phyloP scores from a whole-genome alignment of 1,284 basidiomycete species.

The Phylloboletellus chloephorus region DNA sequence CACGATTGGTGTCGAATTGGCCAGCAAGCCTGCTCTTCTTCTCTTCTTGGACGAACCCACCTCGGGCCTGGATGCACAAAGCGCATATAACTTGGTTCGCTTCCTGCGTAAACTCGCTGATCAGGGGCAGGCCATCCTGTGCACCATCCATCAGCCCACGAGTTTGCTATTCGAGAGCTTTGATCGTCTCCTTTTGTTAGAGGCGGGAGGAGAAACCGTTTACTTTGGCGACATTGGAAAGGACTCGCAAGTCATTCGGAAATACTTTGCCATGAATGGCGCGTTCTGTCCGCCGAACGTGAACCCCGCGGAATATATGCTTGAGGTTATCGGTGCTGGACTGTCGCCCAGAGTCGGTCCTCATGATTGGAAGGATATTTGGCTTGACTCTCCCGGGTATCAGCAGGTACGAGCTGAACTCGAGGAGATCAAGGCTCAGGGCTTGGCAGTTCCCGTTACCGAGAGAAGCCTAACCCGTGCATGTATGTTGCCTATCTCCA shows the following conservation, averaged over 20 bases:
- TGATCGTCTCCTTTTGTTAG: constrained; percentile 63
- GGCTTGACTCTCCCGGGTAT: constrained; percentile 53
- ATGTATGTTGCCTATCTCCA: constrained; percentile 36
- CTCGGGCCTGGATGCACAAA: constrained; percentile 74
- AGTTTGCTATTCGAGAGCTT: constrained; percentile 70
- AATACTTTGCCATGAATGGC: constrained; percentile 67
- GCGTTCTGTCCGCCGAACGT: constrained; percentile 58
- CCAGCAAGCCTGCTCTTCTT: constrained; percentile 77
- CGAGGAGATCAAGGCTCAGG: constrained; percentile 39
- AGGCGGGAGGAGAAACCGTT: constrained; percentile 64
- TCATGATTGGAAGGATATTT: constrained; percentile 75
- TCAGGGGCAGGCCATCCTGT: constrained; percentile 77
- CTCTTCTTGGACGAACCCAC: constrained; percentile 68
- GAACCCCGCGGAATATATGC: constrained; percentile 59
- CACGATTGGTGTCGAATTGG: constrained; percentile 88
- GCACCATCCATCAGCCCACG: constrained; percentile 75
- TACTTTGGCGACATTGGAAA: constrained; percentile 78
- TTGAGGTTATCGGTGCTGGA: constrained; percentile 74
- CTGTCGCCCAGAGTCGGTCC: constrained; percentile 58
- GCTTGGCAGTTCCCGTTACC: constrained; percentile 35
- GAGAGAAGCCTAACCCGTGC: constrained; percentile 39
- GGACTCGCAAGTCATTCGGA: constrained; percentile 54
- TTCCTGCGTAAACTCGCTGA: constrained; percentile 82
- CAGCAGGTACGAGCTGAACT: constrained; percentile 39
- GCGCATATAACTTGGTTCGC: constrained; percentile 80